Evolutionary conservation across 495 filamentous ascomycete species (phyloP), one percentile per base, ranked within the genome.

Genomic region (Hypoxylon fuscum): DNA sequence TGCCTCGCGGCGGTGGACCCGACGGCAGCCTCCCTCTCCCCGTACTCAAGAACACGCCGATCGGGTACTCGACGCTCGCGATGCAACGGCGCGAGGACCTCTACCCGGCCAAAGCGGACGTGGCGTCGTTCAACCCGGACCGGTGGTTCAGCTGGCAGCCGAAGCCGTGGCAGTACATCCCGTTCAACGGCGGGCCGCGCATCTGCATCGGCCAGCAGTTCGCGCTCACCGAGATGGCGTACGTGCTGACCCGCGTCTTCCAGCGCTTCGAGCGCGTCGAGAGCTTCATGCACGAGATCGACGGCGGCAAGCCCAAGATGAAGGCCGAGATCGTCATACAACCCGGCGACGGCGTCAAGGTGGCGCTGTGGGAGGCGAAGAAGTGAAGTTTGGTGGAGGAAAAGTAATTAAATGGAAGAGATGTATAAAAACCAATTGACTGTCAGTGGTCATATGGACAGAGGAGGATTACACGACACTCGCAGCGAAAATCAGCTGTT

Each of bases 281-380:
- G 47, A 74, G 73, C 74, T 66, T 81, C 69, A 83, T 84, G 82
- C 55, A 56, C 11, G 72, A 77, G 57, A 70, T 78, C 25, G 74
- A 84, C 70, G 74, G 73, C 52, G 77, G 76, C n/a, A 8, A 66
- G 9, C 84, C 86, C 32, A 76, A 68, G 59, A 65, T 90, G 59
- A 87, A 83, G 76, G 74, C 77, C 0, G 88, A 91, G 71, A 86
- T 92, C 68, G 86, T 91, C 31, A 69, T 90, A 51, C 79, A 82
- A 71, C 89, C 90, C 0, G 82, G 77, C 0, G 71, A 82, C 32
- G 85, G 85, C 1, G 88, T 92, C 2, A 73, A 63, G 60, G 81
- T 91, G 34, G 83, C 78, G 14, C 81, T 93, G 31, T 83, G 74
- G 73, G 78, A 80, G 64, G 77, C 74, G 5, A 70, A 64, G 62